phyloP scores from a whole-genome alignment of 768 basidiomycete species.

The Amanita phalloides region DNA sequence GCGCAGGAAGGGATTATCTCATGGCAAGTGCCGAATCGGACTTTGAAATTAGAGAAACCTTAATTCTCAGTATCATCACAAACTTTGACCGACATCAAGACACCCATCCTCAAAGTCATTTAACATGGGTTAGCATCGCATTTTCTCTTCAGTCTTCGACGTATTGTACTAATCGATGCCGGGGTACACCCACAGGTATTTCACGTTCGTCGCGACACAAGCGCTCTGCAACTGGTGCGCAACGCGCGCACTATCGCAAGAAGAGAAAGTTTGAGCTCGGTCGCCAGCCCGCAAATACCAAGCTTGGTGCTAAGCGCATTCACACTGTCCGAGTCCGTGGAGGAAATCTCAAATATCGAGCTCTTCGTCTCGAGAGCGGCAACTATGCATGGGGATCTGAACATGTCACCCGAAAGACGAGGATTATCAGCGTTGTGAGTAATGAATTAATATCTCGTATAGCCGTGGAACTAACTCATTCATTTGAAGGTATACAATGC shows the following conservation, averaged over 20 bases:
- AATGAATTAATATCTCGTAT: background rate
- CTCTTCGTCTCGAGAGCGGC: slow-evolving; percentile 90
- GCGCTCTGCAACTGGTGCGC: slow-evolving; percentile 86
- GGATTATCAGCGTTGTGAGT: slow-evolving; percentile 91
- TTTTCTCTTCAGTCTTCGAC: slow-evolving; percentile 10
- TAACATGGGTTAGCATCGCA: slow-evolving; percentile 62
- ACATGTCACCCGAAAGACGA: slow-evolving; percentile 88
- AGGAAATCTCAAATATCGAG: slow-evolving; percentile 91
- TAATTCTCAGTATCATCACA: slow-evolving; percentile 45
- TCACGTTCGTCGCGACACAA: slow-evolving; percentile 96
- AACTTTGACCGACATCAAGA: slow-evolving; percentile 31
- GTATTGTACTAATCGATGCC: slow-evolving; percentile 8
- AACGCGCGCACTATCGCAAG: slow-evolving; percentile 95
- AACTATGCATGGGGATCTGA: slow-evolving; percentile 99
- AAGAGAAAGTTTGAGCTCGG: slow-evolving; percentile 99
- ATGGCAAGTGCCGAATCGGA: slow-evolving; percentile 24
- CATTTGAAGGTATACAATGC: slow-evolving; percentile 86
- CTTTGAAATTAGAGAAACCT: slow-evolving; percentile 29
- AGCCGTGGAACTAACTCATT: slow-evolving; percentile 1
- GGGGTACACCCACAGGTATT: slow-evolving; percentile 55
- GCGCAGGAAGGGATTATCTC: too few species aligned
- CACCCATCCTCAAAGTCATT: slow-evolving; percentile 59
- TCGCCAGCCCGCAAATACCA: slow-evolving; percentile 95
- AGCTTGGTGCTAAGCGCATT: slow-evolving; percentile 90
- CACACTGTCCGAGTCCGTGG: slow-evolving; percentile 94